These are phyloP conservation scores for Zygnema cylindricum DNA, from an alignment of 139 green algal species.

Conservation along the genomic window DNA sequence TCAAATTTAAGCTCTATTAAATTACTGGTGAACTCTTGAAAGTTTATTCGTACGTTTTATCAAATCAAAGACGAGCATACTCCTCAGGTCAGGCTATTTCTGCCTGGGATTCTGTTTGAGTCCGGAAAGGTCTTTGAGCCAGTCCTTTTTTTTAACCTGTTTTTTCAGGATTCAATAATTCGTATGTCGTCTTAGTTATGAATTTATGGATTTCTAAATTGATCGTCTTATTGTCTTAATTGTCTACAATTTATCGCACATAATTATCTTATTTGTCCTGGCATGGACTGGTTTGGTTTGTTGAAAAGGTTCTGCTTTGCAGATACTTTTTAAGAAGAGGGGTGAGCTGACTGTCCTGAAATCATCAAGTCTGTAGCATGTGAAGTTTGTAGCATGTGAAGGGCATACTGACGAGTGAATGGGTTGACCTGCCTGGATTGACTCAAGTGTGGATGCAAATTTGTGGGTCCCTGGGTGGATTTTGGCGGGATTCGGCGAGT, in stretches of 20 bases:
- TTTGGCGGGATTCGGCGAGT: neutral
- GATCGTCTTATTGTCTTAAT: neutral
- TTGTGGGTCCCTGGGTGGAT: neutral
- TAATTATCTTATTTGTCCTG: too few relatives aligned
- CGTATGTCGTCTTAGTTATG: neutral
- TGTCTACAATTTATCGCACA: too few relatives aligned
- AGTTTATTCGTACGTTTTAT: neutral
- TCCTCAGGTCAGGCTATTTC: neutral
- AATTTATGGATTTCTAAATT: slow-evolving; percentile 7
- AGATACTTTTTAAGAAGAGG: too few relatives aligned
- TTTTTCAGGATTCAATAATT: neutral
- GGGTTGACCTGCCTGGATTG: neutral
- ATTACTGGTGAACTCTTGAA: neutral
- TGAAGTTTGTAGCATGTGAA: too few relatives aligned
- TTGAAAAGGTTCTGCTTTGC: slow-evolving; percentile 16
- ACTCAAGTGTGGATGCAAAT: slow-evolving; percentile 5
- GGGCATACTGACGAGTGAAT: too few relatives aligned
- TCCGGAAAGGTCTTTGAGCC: neutral
- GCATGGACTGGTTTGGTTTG: neutral
- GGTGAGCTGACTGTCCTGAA: too few relatives aligned
- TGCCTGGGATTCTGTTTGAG: neutral
- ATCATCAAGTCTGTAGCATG: too few relatives aligned
- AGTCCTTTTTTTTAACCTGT: neutral
- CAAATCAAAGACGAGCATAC: neutral
- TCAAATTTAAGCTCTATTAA: neutral